Conservation (phyloP, 345 rosid species). For the Gynandropsis gynandra region DNA sequence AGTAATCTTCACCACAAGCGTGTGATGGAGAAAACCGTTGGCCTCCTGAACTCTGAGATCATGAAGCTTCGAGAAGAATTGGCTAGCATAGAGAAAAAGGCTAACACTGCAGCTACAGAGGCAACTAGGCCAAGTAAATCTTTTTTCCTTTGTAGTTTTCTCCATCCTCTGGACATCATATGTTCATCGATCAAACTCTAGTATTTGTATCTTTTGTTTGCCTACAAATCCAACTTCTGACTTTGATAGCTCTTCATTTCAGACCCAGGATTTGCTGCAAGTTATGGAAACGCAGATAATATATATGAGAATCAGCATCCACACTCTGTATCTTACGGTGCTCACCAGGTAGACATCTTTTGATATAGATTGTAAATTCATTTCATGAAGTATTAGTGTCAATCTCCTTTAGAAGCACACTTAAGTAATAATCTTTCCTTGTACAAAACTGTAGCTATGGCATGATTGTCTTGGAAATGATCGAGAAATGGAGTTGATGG, state of each 20-base stretch:
- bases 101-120: constrained; percentile 33
- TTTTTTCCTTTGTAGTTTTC: background rate
- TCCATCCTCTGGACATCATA: background rate
- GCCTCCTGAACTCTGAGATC: constrained; percentile 39
- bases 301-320: constrained; percentile 30
- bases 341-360: constrained; percentile 43
- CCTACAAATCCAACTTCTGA: background rate
- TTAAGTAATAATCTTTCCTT: background rate
- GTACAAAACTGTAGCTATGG: too few species aligned
- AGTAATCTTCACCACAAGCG: constrained; percentile 57
- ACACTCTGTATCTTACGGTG: constrained; percentile 31
- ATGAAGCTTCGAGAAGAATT: constrained; percentile 43
- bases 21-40: constrained; percentile 53
- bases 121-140: constrained; percentile 43
- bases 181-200: constrained; percentile 1
- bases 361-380: background rate
- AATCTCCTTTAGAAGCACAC: background rate
- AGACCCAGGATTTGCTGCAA: constrained; percentile 39
- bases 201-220: constrained; percentile 10
- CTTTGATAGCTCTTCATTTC: constrained; percentile 5
- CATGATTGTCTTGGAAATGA: too few species aligned
- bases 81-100: constrained; percentile 42
- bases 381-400: background rate
- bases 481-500: background rate
- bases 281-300: constrained; percentile 37